Evolutionary conservation across 176 grass and related monocot species (phyloP).

Genomic region (Olyra latifolia): DNA sequence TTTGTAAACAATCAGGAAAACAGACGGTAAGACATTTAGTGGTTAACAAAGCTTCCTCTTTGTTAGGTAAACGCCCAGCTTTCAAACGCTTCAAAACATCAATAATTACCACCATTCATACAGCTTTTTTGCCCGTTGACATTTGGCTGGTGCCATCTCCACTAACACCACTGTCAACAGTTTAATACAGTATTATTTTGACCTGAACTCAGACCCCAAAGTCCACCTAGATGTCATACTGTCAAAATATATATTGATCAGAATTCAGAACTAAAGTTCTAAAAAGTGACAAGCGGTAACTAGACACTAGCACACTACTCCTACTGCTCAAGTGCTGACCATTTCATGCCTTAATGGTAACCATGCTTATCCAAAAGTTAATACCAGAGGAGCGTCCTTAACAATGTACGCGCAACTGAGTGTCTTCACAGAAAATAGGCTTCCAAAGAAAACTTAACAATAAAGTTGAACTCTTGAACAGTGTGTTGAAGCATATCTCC

Average conservation of each 20-base stretch:
- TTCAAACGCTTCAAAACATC: slow-evolving; percentile 1
- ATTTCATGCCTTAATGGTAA: slow-evolving; percentile 2
- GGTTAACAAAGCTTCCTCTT: background rate
- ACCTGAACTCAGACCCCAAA: slow-evolving; percentile 2
- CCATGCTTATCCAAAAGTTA: slow-evolving; percentile 18
- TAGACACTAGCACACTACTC: slow-evolving; percentile 14
- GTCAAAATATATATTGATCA: slow-evolving; percentile 21
- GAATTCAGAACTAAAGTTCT: slow-evolving; percentile 9
- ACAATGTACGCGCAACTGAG: background rate
- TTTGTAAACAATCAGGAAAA: background rate
- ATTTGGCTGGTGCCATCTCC: slow-evolving; percentile 32
- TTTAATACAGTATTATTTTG: slow-evolving; percentile 18
- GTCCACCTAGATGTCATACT: slow-evolving; percentile 5
- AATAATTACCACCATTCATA: slow-evolving; percentile 25
- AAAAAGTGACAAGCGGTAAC: background rate
- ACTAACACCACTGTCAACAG: slow-evolving; percentile 35
- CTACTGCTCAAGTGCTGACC: slow-evolving; percentile 17
- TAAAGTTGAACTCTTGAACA: background rate
- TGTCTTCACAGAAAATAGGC: background rate
- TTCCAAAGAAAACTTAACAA: background rate
- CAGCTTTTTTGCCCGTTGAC: slow-evolving; percentile 23
- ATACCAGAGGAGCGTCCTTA: background rate
- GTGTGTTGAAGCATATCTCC: background rate
- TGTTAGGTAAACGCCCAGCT: background rate
- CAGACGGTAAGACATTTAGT: background rate